Evolutionary conservation across 441 rosid genomes (phyloP).

Genomic region (Arabidopsis lyrata): DNA sequence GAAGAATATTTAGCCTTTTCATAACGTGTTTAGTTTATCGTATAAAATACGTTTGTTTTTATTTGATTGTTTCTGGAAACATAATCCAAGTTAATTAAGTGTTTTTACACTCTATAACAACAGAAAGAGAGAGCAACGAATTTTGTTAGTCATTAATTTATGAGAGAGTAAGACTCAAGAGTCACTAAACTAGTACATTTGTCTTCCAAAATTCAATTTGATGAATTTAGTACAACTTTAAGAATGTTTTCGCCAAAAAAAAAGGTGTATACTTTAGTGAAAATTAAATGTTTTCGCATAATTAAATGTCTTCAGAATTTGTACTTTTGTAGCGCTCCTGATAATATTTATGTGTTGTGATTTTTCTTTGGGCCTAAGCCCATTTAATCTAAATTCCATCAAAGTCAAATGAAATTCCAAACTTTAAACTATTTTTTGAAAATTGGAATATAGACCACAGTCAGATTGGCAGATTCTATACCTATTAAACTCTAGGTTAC

Average conservation of each 20-base stretch:
- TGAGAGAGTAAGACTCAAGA: too few species aligned
- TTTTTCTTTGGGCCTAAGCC: slow-evolving; percentile 13
- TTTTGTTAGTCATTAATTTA: too few species aligned
- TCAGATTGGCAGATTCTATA: not conserved
- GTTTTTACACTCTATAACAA: not conserved
- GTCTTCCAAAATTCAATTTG: too few species aligned
- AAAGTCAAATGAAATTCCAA: not conserved
- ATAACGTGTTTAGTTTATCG: not conserved
- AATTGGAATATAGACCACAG: not conserved
- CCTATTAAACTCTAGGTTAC: not conserved
- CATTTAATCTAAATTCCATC: not conserved
- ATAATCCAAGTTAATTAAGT: not conserved
- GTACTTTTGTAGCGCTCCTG: not conserved
- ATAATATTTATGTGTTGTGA: not conserved
- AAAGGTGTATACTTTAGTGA: too few species aligned
- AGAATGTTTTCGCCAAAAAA: too few species aligned
- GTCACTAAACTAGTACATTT: too few species aligned
- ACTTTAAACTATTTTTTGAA: not conserved
- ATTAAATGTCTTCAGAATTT: not conserved
- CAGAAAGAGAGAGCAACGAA: too few species aligned
- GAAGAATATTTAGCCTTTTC: slow-evolving; percentile 18
- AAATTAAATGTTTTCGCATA: not conserved
- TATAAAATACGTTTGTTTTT: not conserved
- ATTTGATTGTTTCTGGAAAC: slow-evolving; percentile 1
- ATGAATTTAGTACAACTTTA: too few species aligned